Base-by-base conservation (phyloP, 73 alveolate genomes). In the Breviolum minutum region DNA sequence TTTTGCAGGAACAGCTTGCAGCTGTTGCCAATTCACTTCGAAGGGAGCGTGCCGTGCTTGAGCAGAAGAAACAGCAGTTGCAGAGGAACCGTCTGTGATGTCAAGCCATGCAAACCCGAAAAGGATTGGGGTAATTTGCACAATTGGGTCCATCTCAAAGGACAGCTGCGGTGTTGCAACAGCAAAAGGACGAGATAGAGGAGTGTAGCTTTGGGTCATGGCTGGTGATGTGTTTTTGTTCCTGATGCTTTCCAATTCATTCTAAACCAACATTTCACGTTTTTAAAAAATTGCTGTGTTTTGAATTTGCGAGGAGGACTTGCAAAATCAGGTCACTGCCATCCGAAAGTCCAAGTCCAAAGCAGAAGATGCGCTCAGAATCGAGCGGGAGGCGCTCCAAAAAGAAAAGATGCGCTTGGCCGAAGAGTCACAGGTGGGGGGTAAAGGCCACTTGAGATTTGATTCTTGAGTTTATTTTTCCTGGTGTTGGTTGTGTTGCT, bases 11-110 rank as follows among this genome's bases (percentile, higher is more conserved):
- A n/a, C 85, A 89, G 82, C 82, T 89, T 60, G 86, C 96, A 17
- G 85, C 85, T 71, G 96, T 89, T 32, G 96, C 96, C 48, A 54
- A 62, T 69, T 89, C 96, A 22, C 61, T 89, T n/a, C 96, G 96
- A 26, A 29, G 96, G 82, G 96, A 89, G 22, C 85, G 96, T 13
- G 96, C 96, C 7, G 82, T 89, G 29, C 63, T 89, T 26, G 86
- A 89, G 27, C 73, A 89, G 69, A 89, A 89, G 63, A 48, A 40
- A 85, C 86, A 89, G 60, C 86, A 89, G 22, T 48, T 89, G 19
- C 86, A 89, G 71, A 70, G 96, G 96, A 68, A n/a, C 20, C 14
- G 32, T 32, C 9, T 48, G 29, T 32, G 26, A 82, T 19, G 70
- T 48, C 22, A 17, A 22, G 17, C 7, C 54, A 40, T 40, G 54